A percentile compares a stretch with the other conserved stretches of the same genome.
Conservation (phyloP, 129 eudicot genomes). For the Chrysanthemum lavandulifolium region DNA sequence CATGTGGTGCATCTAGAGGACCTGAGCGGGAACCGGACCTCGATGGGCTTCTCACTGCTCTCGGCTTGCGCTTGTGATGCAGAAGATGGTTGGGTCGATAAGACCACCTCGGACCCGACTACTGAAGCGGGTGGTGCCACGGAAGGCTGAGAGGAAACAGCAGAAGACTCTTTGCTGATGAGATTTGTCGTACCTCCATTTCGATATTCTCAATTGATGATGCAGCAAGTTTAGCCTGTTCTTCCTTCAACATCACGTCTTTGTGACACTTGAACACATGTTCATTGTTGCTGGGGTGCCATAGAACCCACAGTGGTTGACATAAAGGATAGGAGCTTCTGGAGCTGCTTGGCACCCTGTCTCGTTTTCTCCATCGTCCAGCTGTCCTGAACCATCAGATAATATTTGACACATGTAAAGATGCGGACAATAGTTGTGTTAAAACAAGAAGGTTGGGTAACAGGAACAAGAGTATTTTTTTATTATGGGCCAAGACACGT, state of each 20-base stretch:
- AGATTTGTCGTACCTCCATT: constrained; percentile 35
- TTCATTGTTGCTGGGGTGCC: constrained; percentile 78
- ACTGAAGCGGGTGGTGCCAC: constrained; percentile 25
- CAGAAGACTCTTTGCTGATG: constrained; percentile 20
- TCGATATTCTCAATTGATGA: constrained; percentile 50
- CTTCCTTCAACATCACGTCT: constrained; percentile 60
- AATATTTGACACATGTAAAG: not conserved
- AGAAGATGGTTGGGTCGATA: constrained; percentile 27
- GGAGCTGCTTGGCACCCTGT: constrained; percentile 72
- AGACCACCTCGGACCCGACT: constrained; percentile 26
- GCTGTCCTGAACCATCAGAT: constrained; percentile 32
- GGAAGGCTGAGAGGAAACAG: constrained; percentile 17
- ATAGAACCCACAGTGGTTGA: constrained; percentile 73
- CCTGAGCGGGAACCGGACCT: constrained; percentile 32
- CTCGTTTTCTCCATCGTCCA: constrained; percentile 60
- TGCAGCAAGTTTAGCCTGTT: constrained; percentile 73
- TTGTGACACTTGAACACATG: constrained; percentile 88
- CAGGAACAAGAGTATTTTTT: not conserved
- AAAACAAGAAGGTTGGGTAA: not conserved
- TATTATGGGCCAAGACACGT: not conserved
- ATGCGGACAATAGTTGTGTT: not conserved
- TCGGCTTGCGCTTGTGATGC: constrained; percentile 24
- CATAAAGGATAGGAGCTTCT: constrained; percentile 55
- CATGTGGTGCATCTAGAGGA: constrained; percentile 53
- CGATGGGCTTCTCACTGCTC: constrained; percentile 34